These are phyloP conservation scores for Populus davidiana DNA, from an alignment of 345 rosid species.

Conservation along the genomic window DNA sequence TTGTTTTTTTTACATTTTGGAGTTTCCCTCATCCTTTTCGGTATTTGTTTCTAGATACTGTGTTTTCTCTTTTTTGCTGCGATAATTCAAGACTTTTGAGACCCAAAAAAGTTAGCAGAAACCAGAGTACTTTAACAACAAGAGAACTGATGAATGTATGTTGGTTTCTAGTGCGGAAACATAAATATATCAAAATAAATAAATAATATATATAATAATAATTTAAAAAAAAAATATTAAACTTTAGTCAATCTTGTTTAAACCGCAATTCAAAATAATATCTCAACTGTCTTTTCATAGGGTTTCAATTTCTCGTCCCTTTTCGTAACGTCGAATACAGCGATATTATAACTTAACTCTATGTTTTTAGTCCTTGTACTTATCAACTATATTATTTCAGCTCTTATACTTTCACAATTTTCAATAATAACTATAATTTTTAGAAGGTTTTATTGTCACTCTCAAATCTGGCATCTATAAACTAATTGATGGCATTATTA, in stretches of 20 bases:
- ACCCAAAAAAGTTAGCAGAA: slow-evolving; percentile 7
- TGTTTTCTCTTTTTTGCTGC: not conserved
- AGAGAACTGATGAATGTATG: not conserved
- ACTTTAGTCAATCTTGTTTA: too few species aligned
- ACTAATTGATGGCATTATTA: too few species aligned
- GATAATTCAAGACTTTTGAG: slow-evolving; percentile 2
- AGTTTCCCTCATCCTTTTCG: not conserved
- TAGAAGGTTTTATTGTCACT: not conserved
- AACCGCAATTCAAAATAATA: too few species aligned
- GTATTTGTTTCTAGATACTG: not conserved
- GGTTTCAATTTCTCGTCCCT: slow-evolving; percentile 22
- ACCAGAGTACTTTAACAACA: not conserved
- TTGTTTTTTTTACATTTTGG: not conserved
- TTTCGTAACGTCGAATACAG: not conserved
- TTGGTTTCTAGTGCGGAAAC: too few species aligned
- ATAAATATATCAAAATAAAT: too few species aligned
- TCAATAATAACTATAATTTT: not conserved
- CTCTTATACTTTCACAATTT: not conserved
- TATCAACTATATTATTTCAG: not conserved
- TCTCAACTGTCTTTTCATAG: too few species aligned
- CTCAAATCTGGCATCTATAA: not conserved
- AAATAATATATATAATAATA: too few species aligned
- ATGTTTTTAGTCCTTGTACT: not conserved
- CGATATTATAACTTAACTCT: not conserved
- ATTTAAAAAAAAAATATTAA: too few species aligned